Evolutionary conservation across 208 protist species (phyloP).

Genomic region (Tritrichomonas foetus): DNA sequence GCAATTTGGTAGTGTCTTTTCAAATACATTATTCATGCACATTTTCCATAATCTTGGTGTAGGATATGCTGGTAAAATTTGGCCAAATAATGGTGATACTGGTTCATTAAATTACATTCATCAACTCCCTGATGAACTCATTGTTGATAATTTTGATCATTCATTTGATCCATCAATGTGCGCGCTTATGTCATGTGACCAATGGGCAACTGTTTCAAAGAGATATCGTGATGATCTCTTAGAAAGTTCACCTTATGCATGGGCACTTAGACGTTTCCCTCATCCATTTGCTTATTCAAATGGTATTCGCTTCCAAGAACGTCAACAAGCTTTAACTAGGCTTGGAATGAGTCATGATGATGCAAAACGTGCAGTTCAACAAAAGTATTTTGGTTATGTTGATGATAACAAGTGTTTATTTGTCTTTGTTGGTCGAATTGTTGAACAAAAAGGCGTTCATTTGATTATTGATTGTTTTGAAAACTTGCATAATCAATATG

Average conservation of each 20-base stretch:
- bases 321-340: background rate
- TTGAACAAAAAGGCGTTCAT: constrained; percentile 33
- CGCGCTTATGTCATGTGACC: background rate
- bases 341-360: background rate
- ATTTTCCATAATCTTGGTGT: constrained; percentile 38
- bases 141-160: constrained; percentile 36
- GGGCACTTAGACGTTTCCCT: background rate
- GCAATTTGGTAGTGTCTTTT: background rate
- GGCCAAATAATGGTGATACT: background rate
- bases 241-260: background rate
- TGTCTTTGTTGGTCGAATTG: constrained; percentile 30
- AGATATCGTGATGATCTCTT: constrained; percentile 3
- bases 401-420: background rate
- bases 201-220: constrained; percentile 37
- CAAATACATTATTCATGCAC: background rate
- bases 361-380: background rate
- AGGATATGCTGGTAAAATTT: constrained; percentile 31
- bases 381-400: background rate
- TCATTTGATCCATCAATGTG: constrained; percentile 25
- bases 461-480: constrained; percentile 32
- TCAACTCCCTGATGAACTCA: constrained; percentile 30
- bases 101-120: background rate
- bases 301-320: background rate
- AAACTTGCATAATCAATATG: background rate
- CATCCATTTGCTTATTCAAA: constrained; percentile 29